Conservation (phyloP, 352 stramenopile genomes). For the Phytophthora pluvialis region DNA sequence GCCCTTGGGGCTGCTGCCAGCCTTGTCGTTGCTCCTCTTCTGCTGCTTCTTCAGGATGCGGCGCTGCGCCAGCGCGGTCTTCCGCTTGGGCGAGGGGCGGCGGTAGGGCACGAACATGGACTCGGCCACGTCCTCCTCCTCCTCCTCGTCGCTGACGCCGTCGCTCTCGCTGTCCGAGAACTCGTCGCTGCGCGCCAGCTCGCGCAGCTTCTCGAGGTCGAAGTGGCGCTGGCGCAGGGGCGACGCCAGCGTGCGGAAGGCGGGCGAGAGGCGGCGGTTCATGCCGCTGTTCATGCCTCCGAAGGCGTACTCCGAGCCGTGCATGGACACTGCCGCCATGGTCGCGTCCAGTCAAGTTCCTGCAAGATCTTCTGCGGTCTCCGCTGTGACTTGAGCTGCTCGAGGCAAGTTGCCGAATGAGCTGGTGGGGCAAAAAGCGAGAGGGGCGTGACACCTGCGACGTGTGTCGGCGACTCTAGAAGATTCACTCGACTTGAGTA, state of each 20-base stretch:
- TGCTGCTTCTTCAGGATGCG: conserved; percentile 31
- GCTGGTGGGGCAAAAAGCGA: conserved; percentile 8
- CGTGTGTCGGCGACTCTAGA: conserved; percentile 31
- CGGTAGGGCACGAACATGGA: conserved; percentile 65
- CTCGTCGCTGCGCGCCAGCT: conserved; percentile 78
- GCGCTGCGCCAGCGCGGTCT: conserved; percentile 24
- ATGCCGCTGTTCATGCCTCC: conserved; percentile 47
- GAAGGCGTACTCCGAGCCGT: conserved; percentile 49
- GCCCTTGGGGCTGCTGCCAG: conserved; percentile 56
- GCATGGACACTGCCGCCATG: conserved; percentile 74
- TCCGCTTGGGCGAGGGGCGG: conserved; percentile 40
- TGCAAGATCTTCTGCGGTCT: conserved; percentile 6
- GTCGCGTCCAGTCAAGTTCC: conserved; percentile 1
- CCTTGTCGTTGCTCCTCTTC: conserved; percentile 39
- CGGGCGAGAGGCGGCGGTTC: conserved; percentile 55
- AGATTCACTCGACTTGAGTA: conserved; percentile 37
- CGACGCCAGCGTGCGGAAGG: conserved; percentile 56
- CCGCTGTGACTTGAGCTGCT: conserved; percentile 16
- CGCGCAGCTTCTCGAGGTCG: conserved; percentile 69
- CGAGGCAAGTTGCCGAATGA: conserved; percentile 32
- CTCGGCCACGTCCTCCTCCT: conserved; percentile 48
- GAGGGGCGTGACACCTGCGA: conserved; percentile 25
- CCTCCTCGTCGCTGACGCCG: conserved; percentile 62
- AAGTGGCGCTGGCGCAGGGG: conserved; percentile 55
- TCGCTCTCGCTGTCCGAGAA: conserved; percentile 87